phyloP scores from a whole-genome alignment of 1,139 yeast genomes.

The Candida sanyaensis region DNA sequence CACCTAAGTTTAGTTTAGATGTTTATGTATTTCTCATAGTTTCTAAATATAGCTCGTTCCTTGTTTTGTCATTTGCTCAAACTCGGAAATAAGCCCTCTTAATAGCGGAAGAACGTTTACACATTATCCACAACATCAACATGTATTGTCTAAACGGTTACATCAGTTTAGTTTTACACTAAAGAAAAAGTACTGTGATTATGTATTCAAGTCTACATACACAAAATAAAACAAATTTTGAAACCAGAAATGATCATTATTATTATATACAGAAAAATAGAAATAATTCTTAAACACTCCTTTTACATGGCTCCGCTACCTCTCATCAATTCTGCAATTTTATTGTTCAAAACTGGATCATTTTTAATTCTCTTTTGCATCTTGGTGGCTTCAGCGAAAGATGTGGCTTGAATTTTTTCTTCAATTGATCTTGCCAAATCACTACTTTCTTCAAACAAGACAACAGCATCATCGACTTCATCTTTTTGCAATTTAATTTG shows the following conservation, averaged over 20 bases:
- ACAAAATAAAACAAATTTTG: not conserved
- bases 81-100: no score
- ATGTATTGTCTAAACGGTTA: no score
- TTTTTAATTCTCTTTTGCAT: slow-evolving; percentile 72
- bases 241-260: not conserved
- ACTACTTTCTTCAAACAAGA: slow-evolving; percentile 79
- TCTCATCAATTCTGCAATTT: slow-evolving; percentile 48
- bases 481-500: slow-evolving; percentile 87
- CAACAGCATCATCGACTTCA: slow-evolving; percentile 78
- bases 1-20: no score
- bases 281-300: not conserved
- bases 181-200: not conserved
- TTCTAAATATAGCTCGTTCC: no score
- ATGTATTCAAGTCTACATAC: not conserved
- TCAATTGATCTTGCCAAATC: slow-evolving; percentile 78
- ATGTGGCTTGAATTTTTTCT: slow-evolving; percentile 89
- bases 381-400: slow-evolving; percentile 89
- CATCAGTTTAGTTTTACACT: no score
- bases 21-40: no score
- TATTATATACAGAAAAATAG: not conserved
- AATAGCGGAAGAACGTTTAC: no score
- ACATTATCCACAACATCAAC: no score
- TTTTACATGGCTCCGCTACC: slow-evolving; percentile 21
- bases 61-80: no score
- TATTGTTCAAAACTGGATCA: slow-evolving; percentile 59